Evolutionary conservation across 2,329 filamentous ascomycete species (phyloP).

Genomic region (Phyllosticta citribraziliensis): DNA sequence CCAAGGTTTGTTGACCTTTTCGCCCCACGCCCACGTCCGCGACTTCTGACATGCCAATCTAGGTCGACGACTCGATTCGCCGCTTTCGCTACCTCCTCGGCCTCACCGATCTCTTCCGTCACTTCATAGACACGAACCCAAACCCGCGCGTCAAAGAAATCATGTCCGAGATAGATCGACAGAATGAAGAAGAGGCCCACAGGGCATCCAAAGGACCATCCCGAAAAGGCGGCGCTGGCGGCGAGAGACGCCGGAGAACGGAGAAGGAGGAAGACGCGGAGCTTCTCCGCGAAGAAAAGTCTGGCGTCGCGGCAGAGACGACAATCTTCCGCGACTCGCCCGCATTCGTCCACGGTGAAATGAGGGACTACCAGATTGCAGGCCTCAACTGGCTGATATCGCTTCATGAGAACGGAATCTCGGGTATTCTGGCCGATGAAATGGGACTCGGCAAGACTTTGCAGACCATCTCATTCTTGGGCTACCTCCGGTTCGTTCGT

Average conservation of each 20-base stretch:
- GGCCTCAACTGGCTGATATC: slow-evolving; percentile 97
- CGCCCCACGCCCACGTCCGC: neutral
- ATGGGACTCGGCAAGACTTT: slow-evolving; percentile 98
- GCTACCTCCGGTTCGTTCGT: slow-evolving; percentile 84
- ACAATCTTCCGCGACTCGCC: slow-evolving; percentile 85
- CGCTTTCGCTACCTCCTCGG: slow-evolving; percentile 92
- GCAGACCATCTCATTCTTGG: slow-evolving; percentile 93
- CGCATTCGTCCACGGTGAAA: slow-evolving; percentile 72
- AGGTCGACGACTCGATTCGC: slow-evolving; percentile 93
- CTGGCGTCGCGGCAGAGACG: slow-evolving; percentile 73
- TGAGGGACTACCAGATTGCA: slow-evolving; percentile 94
- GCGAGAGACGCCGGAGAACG: slow-evolving; percentile 71
- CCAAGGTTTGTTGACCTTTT: slow-evolving; percentile 56
- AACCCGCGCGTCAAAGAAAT: slow-evolving; percentile 91
- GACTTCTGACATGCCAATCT: neutral
- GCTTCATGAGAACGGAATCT: slow-evolving; percentile 96
- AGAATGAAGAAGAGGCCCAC: slow-evolving; percentile 64
- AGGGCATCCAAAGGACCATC: slow-evolving; percentile 63
- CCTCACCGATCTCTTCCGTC: slow-evolving; percentile 90
- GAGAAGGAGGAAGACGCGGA: slow-evolving; percentile 98
- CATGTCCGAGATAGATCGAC: slow-evolving; percentile 87
- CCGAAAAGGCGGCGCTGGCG: slow-evolving; percentile 75
- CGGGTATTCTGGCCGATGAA: slow-evolving; percentile 92
- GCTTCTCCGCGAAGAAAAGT: slow-evolving; percentile 73
- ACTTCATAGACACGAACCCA: slow-evolving; percentile 97